Base-by-base conservation (phyloP, 108 stramenopile species). In the Phaeodactylum tricornutum region DNA sequence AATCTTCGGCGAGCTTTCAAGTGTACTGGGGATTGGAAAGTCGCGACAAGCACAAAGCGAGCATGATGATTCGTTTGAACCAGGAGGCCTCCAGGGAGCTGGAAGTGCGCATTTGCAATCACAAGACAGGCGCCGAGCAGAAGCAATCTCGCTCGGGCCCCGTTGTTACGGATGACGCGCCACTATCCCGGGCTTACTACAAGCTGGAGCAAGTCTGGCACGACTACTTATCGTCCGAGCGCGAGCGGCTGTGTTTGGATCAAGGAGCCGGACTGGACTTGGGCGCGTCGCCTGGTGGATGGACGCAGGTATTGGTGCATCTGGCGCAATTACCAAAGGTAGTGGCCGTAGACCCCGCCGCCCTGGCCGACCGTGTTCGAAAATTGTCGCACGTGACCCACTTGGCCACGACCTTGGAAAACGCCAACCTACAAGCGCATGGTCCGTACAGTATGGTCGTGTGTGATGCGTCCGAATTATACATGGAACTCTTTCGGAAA, bases 231-330 rank as follows among this genome's bases (percentile, higher is more conserved):
- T 1, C 8, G 37, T 20, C 62, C 43, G 17, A 23, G 31, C 17
- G 30, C 26, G 28, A 25, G 52, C 37, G 52, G 17, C 31, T 32
- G 9, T 8, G n/a, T 8, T 29, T 61, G 2, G 37, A 30, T 17
- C 52, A 49, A 43, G 73, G 61, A 29, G 19, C 65, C n/a, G 75
- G 67, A 4, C 28, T 76, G 16, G 75, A 76, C 35, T 41, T 76
- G 50, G 75, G 75, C n/a, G 66, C 75, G n/a, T 53, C 66, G 9
- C 75, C 75, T 19, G 75, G 75, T 32, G 75, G 75, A 5, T 76
- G 75, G 75, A 72, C 70, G 2, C 75, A 76, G 40, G 70, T 76
- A 1, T 41, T 76, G 43, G 52, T 44, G 28, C 33, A 55, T 23
- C 40, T 41, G 23, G 22, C 64, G 8, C 28, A 49, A 20, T 37